Percentiles rank a stretch among this genome's conserved stretches.
Evolutionary conservation across 2,329 filamentous ascomycete genomes (phyloP).

Genomic region (Pseudocercospora fuligena): DNA sequence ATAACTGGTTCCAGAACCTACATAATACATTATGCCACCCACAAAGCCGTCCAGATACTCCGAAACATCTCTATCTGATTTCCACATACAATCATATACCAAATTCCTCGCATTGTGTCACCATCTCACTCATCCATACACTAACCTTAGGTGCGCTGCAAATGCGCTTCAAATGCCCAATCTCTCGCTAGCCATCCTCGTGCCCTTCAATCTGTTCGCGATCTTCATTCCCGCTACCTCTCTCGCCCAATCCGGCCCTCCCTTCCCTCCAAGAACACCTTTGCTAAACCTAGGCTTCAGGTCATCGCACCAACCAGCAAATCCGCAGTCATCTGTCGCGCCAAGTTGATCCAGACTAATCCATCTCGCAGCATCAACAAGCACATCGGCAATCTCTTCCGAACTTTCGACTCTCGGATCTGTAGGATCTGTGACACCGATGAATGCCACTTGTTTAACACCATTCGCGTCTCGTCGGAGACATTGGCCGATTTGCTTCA

Average conservation of each 20-base stretch:
- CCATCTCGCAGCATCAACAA: slow-evolving; percentile 6
- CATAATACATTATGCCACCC: neutral
- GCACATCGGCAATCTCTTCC: slow-evolving; percentile 7
- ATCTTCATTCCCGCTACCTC: slow-evolving; percentile 9
- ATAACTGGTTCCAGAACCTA: neutral
- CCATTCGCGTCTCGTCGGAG: slow-evolving; percentile 11
- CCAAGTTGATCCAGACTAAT: slow-evolving; percentile 11
- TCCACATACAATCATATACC: neutral
- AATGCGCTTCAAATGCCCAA: slow-evolving; percentile 2
- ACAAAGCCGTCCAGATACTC: neutral
- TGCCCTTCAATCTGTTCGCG: neutral
- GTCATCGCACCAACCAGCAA: slow-evolving; percentile 5
- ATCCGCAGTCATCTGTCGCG: slow-evolving; percentile 11
- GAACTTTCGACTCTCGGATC: slow-evolving; percentile 6
- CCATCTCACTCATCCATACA: neutral
- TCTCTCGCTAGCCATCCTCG: neutral
- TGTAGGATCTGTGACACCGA: slow-evolving; percentile 9
- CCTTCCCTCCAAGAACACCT: neutral
- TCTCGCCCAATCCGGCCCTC: slow-evolving; percentile 8
- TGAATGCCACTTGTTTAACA: slow-evolving; percentile 12
- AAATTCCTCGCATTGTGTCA: neutral
- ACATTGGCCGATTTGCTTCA: neutral
- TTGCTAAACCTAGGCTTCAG: slow-evolving; percentile 6
- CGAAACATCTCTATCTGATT: neutral
- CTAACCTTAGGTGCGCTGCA: no score